phyloP scores from a whole-genome alignment of 192 early-diverging fungal genomes.

The Dispira parvispora region DNA sequence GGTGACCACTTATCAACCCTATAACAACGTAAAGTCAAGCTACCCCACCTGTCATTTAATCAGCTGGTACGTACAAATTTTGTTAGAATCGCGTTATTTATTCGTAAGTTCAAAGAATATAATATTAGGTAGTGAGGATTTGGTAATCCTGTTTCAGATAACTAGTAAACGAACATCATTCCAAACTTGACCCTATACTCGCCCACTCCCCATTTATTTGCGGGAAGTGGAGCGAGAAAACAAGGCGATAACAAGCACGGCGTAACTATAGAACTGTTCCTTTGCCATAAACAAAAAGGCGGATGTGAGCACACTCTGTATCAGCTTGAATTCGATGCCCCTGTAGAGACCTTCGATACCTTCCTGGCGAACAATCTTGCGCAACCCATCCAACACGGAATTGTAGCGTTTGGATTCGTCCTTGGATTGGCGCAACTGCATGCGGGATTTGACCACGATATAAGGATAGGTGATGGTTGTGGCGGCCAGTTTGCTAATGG shows the following conservation, averaged over 20 bases:
- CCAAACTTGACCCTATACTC: no score
- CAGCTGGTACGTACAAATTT: no score
- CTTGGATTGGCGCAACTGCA: slow-evolving; percentile 85
- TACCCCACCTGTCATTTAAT: no score
- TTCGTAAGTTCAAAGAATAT: no score
- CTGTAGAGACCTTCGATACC: slow-evolving; percentile 76
- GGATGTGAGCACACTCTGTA: slow-evolving; percentile 88
- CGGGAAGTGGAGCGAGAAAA: no score
- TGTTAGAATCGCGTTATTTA: no score
- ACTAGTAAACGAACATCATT: no score
- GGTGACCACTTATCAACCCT: no score
- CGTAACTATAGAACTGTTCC: slow-evolving; percentile 57
- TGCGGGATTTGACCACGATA: slow-evolving; percentile 94
- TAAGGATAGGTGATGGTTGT: slow-evolving; percentile 97
- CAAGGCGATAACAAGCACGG: slow-evolving; percentile 32
- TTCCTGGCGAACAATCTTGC: slow-evolving; percentile 81
- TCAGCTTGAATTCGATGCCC: slow-evolving; percentile 87
- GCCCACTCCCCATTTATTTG: no score
- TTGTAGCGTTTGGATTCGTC: slow-evolving; percentile 58
- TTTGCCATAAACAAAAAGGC: slow-evolving; percentile 95
- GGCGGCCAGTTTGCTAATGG: slow-evolving; percentile 85
- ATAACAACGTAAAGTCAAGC: no score
- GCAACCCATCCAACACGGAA: slow-evolving; percentile 73
- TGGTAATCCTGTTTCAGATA: no score
- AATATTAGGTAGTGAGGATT: no score